Evolutionary conservation across 2,329 filamentous ascomycete genomes (phyloP).

Genomic region (Aspergillus transmontanensis): DNA sequence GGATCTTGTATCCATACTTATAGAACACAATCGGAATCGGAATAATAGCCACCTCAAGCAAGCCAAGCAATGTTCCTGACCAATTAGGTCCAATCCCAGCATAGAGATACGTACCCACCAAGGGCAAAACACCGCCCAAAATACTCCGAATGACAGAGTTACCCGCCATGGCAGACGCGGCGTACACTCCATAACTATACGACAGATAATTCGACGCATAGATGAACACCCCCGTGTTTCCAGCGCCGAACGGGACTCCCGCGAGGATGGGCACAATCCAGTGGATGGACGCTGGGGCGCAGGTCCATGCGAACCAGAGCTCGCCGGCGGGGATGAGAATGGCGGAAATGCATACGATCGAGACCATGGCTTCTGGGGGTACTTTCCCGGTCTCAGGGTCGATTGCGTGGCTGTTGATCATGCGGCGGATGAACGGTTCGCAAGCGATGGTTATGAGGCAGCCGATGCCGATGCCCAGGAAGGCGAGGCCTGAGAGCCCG

Average conservation of each 20-base stretch:
- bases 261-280: constrained; percentile 80
- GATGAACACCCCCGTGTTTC: constrained; percentile 79
- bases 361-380: constrained; percentile 78
- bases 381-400: constrained; percentile 75
- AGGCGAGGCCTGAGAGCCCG: constrained; percentile 74
- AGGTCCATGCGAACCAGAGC: constrained; percentile 87
- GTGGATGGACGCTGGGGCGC: constrained; percentile 72
- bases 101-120: constrained; percentile 76
- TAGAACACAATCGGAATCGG: constrained; percentile 83
- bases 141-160: constrained; percentile 74
- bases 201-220: constrained; percentile 81
- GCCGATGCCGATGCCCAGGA: constrained; percentile 70
- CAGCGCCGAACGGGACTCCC: constrained; percentile 76
- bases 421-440: constrained; percentile 70
- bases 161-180: constrained; percentile 76
- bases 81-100: constrained; percentile 69
- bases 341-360: constrained; percentile 76
- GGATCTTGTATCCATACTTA: constrained; percentile 58
- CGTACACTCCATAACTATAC: constrained; percentile 77
- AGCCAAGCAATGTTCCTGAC: constrained; percentile 74
- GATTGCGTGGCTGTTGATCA: constrained; percentile 75
- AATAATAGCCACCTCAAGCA: constrained; percentile 73
- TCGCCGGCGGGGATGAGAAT: constrained; percentile 76
- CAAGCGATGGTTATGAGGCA: constrained; percentile 53
- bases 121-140: constrained; percentile 75